phyloP scores from a whole-genome alignment of 148 eudicot genomes.

The Rhododendron molle region DNA sequence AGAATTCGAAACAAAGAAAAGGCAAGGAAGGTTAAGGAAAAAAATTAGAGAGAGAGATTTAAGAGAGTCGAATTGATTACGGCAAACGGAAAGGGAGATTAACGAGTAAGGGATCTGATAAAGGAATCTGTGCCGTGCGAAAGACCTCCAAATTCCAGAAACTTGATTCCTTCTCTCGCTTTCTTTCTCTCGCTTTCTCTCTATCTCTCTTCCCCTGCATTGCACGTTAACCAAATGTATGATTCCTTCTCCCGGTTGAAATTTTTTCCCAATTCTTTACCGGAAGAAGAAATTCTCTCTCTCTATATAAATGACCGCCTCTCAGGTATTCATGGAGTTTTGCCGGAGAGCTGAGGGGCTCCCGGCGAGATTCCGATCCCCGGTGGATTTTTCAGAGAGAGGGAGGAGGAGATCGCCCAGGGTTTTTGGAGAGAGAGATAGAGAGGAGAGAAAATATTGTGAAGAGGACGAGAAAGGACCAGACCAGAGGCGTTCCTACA shows the following conservation, averaged over 20 bases:
- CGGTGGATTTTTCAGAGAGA: not conserved
- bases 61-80: slow-evolving; percentile 48
- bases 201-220: slow-evolving; percentile 39
- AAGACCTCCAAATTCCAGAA: slow-evolving; percentile 34
- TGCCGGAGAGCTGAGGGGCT: slow-evolving; percentile 8
- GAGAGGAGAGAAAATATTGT: not conserved
- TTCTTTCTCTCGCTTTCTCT: slow-evolving; percentile 7
- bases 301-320: not conserved
- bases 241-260: not conserved
- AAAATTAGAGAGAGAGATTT: slow-evolving; percentile 3
- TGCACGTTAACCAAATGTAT: slow-evolving; percentile 39
- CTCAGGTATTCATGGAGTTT: slow-evolving; percentile 18
- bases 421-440: not conserved
- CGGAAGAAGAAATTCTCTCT: slow-evolving; percentile 6
- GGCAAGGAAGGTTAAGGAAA: not conserved
- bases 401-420: not conserved
- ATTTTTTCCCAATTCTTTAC: not conserved
- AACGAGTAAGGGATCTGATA: slow-evolving; percentile 39
- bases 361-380: slow-evolving; percentile 21
- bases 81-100: slow-evolving; percentile 59
- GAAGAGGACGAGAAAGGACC: not conserved
- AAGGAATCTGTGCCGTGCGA: slow-evolving; percentile 73
- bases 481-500: slow-evolving; percentile 7
- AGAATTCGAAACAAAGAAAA: slow-evolving; percentile 5
- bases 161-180: slow-evolving; percentile 25